Base-by-base conservation (phyloP, 1,284 basidiomycete species). In the Leucoagaricus sp. region DNA sequence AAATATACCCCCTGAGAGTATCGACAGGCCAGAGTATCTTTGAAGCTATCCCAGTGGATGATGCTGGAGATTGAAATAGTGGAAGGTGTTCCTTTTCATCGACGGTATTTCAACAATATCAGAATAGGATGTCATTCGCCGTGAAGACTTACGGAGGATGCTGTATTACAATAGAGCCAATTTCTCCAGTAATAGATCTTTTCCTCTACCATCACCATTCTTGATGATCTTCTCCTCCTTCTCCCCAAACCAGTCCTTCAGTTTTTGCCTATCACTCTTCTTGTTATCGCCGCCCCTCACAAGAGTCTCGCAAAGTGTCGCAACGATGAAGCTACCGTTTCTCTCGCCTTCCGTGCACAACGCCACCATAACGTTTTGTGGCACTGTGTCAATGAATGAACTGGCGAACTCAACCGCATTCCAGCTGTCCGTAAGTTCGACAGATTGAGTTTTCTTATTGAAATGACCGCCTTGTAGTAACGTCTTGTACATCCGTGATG, bases 401-500 rank as follows among this genome's bases (percentile, higher is more conserved):
- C 70, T 68, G 0, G 88, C 86, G 59, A 94, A 89, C 0, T 68
- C 68, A 1, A 69, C 65, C 1, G 89, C 75, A 13, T 84, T 80
- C 76, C 85, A 89, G 3, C 68, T 65, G 0, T 74, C 71, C 5
- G 78, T 72, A 41, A 64, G 66, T 26, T 76, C 76, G n/a, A 94
- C 75, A 1, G 77, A 61, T 44, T 80, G 79, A 2, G 83, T 81
- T 0, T 78, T 69, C 42, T 84, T 85, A 57, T 84, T 87, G 72
- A 86, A 95, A 69, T 94, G 93, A 0, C 93, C 93, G n/a, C 93
- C 93, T 65, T 94, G 90, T 0, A 96, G 78, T 10, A 95, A 82
- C 0, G 85, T 86, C 71, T 96, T 95, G 80, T 93, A 94, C 53
- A 93, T 69, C 42, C 93, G 80, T 1, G 90, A 87, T 1, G 86